Evolutionary conservation across 2,329 filamentous ascomycete genomes (phyloP).

Genomic region (Nigrospora osmanthi): DNA sequence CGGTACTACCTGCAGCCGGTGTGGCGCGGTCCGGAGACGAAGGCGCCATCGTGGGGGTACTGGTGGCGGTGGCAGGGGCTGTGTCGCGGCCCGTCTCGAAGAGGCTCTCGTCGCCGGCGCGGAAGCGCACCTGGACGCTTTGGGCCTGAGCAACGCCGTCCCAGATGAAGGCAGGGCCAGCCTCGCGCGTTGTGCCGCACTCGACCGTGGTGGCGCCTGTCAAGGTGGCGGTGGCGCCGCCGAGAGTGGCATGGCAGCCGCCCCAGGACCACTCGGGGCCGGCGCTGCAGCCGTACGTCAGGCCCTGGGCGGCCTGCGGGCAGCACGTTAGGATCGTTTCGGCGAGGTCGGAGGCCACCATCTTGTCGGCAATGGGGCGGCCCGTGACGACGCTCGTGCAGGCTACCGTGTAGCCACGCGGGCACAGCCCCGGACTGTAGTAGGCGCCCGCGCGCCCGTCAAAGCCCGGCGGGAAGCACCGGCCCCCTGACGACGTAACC

Average conservation of each 20-base stretch:
- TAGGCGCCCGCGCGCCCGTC: not conserved
- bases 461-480: not conserved
- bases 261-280: not conserved
- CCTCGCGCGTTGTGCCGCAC: not conserved
- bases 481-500: not conserved
- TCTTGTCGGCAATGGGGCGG: not conserved
- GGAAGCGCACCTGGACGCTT: not conserved
- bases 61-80: conserved; percentile 25
- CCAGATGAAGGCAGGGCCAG: not conserved
- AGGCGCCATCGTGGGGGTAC: no score
- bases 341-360: not conserved
- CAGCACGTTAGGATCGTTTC: not conserved
- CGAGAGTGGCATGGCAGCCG: not conserved
- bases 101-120: not conserved
- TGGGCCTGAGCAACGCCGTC: not conserved
- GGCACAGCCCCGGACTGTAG: not conserved
- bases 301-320: not conserved
- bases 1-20: no score
- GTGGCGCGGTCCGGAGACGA: no score
- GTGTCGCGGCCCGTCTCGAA: not conserved
- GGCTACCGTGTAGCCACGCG: not conserved
- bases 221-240: not conserved
- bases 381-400: not conserved
- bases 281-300: not conserved
- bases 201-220: not conserved